Evolutionary conservation across 495 filamentous ascomycete genomes (phyloP).

Genomic region (Talaromyces nanjingensis): DNA sequence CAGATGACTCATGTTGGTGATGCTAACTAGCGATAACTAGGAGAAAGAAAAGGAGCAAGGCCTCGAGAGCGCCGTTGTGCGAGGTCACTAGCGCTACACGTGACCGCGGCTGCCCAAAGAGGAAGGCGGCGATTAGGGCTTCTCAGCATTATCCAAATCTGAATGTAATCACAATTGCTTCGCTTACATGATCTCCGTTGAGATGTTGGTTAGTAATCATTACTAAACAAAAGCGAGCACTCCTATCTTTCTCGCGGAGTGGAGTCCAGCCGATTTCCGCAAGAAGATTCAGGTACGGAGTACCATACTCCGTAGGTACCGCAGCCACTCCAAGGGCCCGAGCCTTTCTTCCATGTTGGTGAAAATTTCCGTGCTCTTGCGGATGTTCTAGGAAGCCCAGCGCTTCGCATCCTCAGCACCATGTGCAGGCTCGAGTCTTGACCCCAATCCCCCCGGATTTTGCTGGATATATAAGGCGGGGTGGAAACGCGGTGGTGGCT

Average conservation of each 20-base stretch:
- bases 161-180: background rate
- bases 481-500: background rate
- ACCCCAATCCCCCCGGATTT: background rate
- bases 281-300: background rate
- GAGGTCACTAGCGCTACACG: too few relatives aligned
- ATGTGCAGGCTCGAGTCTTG: background rate
- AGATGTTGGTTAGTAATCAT: background rate
- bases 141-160: too few relatives aligned
- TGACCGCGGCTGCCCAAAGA: too few relatives aligned
- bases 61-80: too few relatives aligned
- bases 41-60: too few relatives aligned
- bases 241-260: slow-evolving; percentile 1
- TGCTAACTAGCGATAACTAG: too few relatives aligned
- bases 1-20: slow-evolving; percentile 7
- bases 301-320: background rate
- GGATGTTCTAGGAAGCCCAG: background rate
- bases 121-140: too few relatives aligned
- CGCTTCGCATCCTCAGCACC: background rate
- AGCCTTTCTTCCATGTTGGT: background rate
- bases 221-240: background rate
- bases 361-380: background rate
- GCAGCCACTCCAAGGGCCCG: background rate
- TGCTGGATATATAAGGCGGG: background rate
- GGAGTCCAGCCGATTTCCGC: slow-evolving; percentile 1
- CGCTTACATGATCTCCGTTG: background rate